Evolutionary conservation across 2,329 filamentous ascomycete species (phyloP).

Genomic region (Phialocephala subalpina): DNA sequence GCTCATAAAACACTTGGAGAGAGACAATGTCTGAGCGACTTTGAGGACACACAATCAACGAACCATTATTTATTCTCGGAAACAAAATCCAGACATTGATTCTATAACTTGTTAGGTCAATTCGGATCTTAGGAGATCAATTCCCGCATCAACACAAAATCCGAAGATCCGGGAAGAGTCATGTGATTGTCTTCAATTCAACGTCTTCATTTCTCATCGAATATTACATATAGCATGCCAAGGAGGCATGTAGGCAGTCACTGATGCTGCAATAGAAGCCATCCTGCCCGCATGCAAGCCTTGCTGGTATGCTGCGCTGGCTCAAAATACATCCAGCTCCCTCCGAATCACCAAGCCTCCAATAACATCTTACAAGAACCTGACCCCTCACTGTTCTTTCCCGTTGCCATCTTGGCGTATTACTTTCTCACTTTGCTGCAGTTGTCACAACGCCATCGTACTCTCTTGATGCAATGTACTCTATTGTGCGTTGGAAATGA

Average conservation of each 20-base stretch:
- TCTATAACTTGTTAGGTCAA: background rate
- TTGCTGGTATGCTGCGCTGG: background rate
- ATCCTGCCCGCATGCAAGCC: background rate
- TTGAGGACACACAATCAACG: background rate
- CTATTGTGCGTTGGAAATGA: constrained; percentile 93
- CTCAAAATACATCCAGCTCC: constrained; percentile 12
- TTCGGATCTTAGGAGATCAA: background rate
- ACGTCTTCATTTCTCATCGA: constrained; percentile 26
- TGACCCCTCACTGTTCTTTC: background rate
- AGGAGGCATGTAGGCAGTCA: constrained; percentile 17
- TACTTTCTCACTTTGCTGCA: constrained; percentile 38
- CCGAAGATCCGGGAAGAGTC: constrained; percentile 14
- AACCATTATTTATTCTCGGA: background rate
- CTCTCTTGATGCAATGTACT: constrained; percentile 90
- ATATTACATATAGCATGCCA: constrained; percentile 35
- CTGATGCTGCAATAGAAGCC: constrained; percentile 1
- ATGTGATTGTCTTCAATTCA: constrained; percentile 26
- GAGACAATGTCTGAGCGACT: constrained; percentile 9
- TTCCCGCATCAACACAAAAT: constrained; percentile 1
- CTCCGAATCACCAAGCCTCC: constrained; percentile 25
- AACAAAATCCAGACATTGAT: background rate
- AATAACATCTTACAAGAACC: constrained; percentile 39
- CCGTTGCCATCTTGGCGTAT: background rate
- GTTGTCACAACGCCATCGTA: constrained; percentile 84
- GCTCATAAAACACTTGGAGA: constrained; percentile 31